Conservation (phyloP, 257 asterid genomes). For the Haberlea rhodopensis region DNA sequence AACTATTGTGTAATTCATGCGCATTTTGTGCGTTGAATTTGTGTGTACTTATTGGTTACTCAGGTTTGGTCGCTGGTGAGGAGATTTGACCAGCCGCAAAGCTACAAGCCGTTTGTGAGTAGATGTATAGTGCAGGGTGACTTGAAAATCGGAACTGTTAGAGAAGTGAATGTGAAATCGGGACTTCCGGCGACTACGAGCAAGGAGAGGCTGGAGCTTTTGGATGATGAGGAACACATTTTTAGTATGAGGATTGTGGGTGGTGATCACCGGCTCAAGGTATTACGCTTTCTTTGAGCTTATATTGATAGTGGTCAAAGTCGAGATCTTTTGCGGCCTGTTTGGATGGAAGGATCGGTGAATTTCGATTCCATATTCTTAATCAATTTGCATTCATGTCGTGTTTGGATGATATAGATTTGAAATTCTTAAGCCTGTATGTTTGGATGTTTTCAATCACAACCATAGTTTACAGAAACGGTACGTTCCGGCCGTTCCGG, state of each 20-base stretch:
- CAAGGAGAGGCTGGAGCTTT: constrained; percentile 15
- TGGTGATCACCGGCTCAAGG: not conserved
- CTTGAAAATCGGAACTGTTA: constrained; percentile 15
- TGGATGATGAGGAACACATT: constrained; percentile 1
- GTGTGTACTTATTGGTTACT: not conserved
- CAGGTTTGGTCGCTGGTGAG: constrained; percentile 24
- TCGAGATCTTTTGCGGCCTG: too few relatives aligned
- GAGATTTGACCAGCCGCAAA: constrained; percentile 16
- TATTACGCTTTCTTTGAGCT: not conserved
- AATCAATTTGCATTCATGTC: too few relatives aligned
- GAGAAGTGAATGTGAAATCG: constrained; percentile 21
- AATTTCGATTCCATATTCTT: too few relatives aligned
- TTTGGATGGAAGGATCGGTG: too few relatives aligned
- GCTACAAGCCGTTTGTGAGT: constrained; percentile 24
- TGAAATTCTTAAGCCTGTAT: too few relatives aligned
- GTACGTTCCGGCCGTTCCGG: too few relatives aligned
- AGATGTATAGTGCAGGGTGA: constrained; percentile 19
- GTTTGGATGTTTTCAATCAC: too few relatives aligned
- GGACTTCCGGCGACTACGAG: constrained; percentile 25
- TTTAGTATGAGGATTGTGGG: not conserved
- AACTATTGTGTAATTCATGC: not conserved
- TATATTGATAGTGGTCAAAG: not conserved
- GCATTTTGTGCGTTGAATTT: not conserved
- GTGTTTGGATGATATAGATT: too few relatives aligned
- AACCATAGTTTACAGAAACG: too few relatives aligned